phyloP scores from a whole-genome alignment of 805 yeast genomes.

The Teunomyces lycoperdinae region DNA sequence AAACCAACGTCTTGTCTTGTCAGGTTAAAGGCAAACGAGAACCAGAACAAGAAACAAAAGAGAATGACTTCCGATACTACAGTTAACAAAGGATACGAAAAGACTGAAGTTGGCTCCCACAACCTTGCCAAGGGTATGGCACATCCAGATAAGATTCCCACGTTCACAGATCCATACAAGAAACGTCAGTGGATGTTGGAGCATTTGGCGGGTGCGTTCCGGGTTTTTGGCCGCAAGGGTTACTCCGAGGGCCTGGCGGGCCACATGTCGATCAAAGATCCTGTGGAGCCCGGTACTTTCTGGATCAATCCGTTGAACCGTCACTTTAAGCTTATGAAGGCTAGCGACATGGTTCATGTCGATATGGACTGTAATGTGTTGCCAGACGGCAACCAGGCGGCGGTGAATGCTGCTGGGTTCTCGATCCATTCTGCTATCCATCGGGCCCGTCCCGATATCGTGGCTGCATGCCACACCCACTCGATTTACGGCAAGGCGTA shows the following conservation, averaged over 20 bases:
- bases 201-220: constrained; percentile 84
- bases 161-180: constrained; percentile 45
- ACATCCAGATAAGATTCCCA: constrained; percentile 52
- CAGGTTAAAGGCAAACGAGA: background rate
- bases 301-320: constrained; percentile 89
- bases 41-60: too few relatives aligned
- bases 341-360: constrained; percentile 39
- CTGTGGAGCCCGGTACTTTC: constrained; percentile 73
- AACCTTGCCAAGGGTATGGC: constrained; percentile 55
- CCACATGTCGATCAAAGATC: constrained; percentile 83
- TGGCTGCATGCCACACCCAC: constrained; percentile 43
- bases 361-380: constrained; percentile 35
- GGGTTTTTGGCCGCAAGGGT: constrained; percentile 77
- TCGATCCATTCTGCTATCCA: constrained; percentile 41
- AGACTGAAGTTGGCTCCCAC: constrained; percentile 50
- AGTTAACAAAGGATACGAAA: constrained; percentile 41
- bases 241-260: constrained; percentile 81
- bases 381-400: constrained; percentile 37
- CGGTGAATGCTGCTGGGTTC: constrained; percentile 43
- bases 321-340: constrained; percentile 53
- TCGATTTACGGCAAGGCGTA: constrained; percentile 40
- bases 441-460: constrained; percentile 36
- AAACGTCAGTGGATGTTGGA: constrained; percentile 57
- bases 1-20: background rate
- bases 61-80: constrained; percentile 8